Evolutionary conservation across 2,329 filamentous ascomycete genomes (phyloP), one percentile per base, ranked within the genome.

Genomic region (Claviceps paspali): DNA sequence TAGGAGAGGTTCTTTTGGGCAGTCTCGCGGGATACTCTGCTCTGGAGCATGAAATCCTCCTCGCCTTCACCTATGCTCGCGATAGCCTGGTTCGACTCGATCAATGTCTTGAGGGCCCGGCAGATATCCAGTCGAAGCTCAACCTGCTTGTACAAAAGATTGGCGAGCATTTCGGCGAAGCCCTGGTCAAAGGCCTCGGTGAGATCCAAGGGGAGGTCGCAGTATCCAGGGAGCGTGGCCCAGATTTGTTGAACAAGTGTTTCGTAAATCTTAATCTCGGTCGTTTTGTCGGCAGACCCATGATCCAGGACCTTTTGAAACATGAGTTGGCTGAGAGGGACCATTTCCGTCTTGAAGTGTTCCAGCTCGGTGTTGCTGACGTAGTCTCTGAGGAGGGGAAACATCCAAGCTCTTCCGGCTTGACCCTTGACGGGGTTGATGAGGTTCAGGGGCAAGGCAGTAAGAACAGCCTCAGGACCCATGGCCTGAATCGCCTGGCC

Each of bases 261-360:
- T 61, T 98, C 88, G 54, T 91, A 98, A 41, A 98, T 92, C 67
- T 98, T 98, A 53, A 91, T 73, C 56, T 96, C 86, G 71, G 94
- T 87, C 0, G 85, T 91, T 67, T 94, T 95, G 52, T 88, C 82
- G 11, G 75, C 76, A 17, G 73, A 65, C 11, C 82, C 83, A 49
- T 92, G 82, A 43, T 93, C 80, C 33, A 94, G 64, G 5, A 96
- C 82, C 46, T 74, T 77, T 55, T 96, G 84, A 56, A 88, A 95
- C 67, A 98, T 82, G 35, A 73, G 63, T 55, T 94, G 82, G 54
- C 88, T 96, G 18, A 98, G 65, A 12, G 91, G 86, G 5, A 95
- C 76, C 57, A 98, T 77, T 50, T 92, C 85, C 3, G 68, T 64
- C 47, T 78, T 79, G 68, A 98, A 98, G 56, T 95, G 86, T 1